Base-by-base conservation (phyloP, 176 grass and related monocot species). In the Avena insularis region DNA sequence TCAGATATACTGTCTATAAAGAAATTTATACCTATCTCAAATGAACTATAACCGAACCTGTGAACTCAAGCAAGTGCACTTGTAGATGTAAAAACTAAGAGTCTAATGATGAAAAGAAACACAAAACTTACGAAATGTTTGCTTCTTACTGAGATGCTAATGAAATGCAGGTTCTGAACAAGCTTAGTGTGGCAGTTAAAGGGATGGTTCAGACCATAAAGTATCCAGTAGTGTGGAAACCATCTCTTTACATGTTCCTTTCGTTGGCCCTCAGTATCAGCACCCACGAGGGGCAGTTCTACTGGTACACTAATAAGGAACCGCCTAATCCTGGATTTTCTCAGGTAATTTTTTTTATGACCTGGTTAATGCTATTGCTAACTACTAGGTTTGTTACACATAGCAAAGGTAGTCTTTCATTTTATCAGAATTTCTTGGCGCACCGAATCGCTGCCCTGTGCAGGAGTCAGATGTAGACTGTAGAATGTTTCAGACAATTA, bases 251-350 rank as follows among this genome's bases (percentile, higher is more conserved):
- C 80, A 98, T 98, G 91, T 93, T 89, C 71, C 68, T 95, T 75
- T 95, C 91, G 0, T 56, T 98, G 86, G 91, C 96, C 56, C 86
- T 95, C 56, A 95, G 95, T 85, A 90, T 98, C 77, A 93, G 93
- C 86, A 98, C 95, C 19, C 93, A 95, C 25, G 95, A 98, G 78
- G 96, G 93, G 46, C 93, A 95, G 74, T 98, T 98, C 78, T 98
- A 95, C 67, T 95, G 93, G 96, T 95, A 95, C 56, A 98, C 91
- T 51, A 92, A 93, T 63, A 88, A 82, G 79, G 88, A 79, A 53
- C 77, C 91, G 43, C 93, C 96, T 35, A 94, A 92, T 68, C 96
- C 96, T 40, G 91, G 88, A 85, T 98, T 98, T 77, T 93, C 96
- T 64, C 96, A 95, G 91, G 93, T 98, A 87, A 87, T 38, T 74